These are phyloP conservation scores for Calonectria hongkongensis DNA, from an alignment of 2,329 filamentous ascomycete genomes.

Conservation along the genomic window DNA sequence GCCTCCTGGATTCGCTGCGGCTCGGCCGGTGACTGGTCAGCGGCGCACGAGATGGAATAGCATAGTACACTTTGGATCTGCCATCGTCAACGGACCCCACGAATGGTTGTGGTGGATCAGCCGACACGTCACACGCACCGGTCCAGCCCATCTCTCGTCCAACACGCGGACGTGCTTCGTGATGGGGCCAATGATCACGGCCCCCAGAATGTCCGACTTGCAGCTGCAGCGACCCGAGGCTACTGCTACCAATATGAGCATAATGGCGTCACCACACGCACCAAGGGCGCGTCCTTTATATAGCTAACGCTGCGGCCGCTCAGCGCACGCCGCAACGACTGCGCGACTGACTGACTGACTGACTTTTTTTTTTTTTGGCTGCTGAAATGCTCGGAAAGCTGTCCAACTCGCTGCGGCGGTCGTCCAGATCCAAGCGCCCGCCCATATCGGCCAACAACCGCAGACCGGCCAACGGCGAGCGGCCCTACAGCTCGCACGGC, in stretches of 20 bases:
- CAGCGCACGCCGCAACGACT: slow-evolving; percentile 33
- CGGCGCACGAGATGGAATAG: neutral
- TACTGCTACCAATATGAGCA: slow-evolving; percentile 29
- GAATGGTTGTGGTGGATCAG: slow-evolving; percentile 48
- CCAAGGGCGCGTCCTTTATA: neutral
- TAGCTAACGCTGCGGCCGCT: neutral
- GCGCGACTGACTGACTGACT: neutral
- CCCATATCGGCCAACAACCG: slow-evolving; percentile 34
- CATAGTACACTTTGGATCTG: neutral
- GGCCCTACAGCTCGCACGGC: slow-evolving; percentile 44
- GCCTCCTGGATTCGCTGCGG: neutral
- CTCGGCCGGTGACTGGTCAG: slow-evolving; percentile 10
- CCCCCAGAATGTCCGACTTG: slow-evolving; percentile 42
- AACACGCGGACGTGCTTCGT: slow-evolving; percentile 38
- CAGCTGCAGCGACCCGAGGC: slow-evolving; percentile 35
- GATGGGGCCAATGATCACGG: slow-evolving; percentile 43
- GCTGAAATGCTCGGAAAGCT: slow-evolving; percentile 46
- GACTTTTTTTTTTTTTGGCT: neutral
- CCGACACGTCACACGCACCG: slow-evolving; percentile 52
- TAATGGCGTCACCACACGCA: slow-evolving; percentile 49
- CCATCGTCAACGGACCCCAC: slow-evolving; percentile 21
- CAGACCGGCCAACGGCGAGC: neutral
- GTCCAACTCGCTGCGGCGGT: slow-evolving; percentile 43
- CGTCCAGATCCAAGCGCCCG: slow-evolving; percentile 45
- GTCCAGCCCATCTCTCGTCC: slow-evolving; percentile 29